phyloP scores from a whole-genome alignment of 192 early-diverging fungal genomes.

The Pecoramyces ruminantium region DNA sequence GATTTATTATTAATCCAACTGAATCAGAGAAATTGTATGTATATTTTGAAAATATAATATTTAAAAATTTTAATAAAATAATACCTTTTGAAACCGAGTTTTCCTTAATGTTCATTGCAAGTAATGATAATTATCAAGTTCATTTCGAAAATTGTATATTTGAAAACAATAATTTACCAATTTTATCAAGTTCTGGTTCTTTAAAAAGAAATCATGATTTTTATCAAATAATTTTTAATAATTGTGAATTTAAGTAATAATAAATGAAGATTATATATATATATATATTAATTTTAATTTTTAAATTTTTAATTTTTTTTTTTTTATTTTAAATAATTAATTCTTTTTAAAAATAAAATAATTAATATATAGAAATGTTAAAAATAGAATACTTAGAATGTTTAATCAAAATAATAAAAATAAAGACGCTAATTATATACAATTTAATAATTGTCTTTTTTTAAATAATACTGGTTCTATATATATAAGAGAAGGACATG shows the following conservation, averaged over 20 bases:
- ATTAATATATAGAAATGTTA: neutral
- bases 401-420: neutral
- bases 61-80: neutral
- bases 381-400: neutral
- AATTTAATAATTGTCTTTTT: neutral
- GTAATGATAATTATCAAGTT: neutral
- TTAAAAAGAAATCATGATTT: neutral
- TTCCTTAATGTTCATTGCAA: neutral
- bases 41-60: neutral
- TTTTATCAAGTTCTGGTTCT: neutral
- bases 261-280: too few relatives aligned
- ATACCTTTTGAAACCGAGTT: neutral
- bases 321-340: too few relatives aligned
- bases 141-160: neutral
- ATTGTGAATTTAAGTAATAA: neutral
- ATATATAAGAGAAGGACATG: neutral
- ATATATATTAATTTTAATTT: too few relatives aligned
- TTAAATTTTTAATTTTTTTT: too few relatives aligned
- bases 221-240: neutral
- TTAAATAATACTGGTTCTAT: neutral
- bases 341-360: too few relatives aligned
- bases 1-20: too few relatives aligned
- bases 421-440: neutral
- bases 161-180: neutral
- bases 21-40: too few relatives aligned